phyloP scores from a whole-genome alignment of 2,329 filamentous ascomycete species.

The Scopulariopsis brevicaulis region DNA sequence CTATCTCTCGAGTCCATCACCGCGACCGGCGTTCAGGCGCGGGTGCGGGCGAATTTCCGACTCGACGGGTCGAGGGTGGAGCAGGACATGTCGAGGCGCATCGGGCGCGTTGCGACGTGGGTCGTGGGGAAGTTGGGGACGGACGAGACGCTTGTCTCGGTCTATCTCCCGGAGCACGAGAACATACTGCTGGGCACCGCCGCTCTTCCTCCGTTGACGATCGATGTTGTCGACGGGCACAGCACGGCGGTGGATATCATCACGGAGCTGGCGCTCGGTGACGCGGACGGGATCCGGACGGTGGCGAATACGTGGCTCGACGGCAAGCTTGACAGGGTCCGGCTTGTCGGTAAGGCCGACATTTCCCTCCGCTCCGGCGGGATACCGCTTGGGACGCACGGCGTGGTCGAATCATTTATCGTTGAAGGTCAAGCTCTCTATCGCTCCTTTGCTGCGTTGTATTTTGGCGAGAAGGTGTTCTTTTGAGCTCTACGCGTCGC shows the following conservation, averaged over 20 bases:
- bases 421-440: constrained; percentile 77
- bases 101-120: constrained; percentile 72
- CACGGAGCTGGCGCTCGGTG: constrained; percentile 63
- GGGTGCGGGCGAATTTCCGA: constrained; percentile 70
- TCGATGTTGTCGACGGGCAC: constrained; percentile 69
- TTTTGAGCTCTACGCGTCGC: background rate
- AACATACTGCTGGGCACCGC: constrained; percentile 70
- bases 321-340: constrained; percentile 60
- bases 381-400: constrained; percentile 66
- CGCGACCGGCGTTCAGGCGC: constrained; percentile 61
- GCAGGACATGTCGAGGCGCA: constrained; percentile 57
- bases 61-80: constrained; percentile 69
- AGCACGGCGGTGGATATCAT: constrained; percentile 70
- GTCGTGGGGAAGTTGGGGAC: constrained; percentile 68
- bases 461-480: constrained; percentile 46
- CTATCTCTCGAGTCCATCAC: constrained; percentile 83
- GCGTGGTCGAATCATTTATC: constrained; percentile 60
- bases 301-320: constrained; percentile 85
- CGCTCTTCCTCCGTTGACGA: constrained; percentile 59
- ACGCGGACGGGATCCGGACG: constrained; percentile 63
- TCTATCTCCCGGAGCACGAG: constrained; percentile 76
- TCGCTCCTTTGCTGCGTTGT: constrained; percentile 47
- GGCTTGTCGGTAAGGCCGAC: constrained; percentile 61
- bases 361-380: constrained; percentile 70
- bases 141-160: constrained; percentile 57